Evolutionary conservation across 495 filamentous ascomycete genomes (phyloP).

Genomic region (Hypoxylon lenormandii): DNA sequence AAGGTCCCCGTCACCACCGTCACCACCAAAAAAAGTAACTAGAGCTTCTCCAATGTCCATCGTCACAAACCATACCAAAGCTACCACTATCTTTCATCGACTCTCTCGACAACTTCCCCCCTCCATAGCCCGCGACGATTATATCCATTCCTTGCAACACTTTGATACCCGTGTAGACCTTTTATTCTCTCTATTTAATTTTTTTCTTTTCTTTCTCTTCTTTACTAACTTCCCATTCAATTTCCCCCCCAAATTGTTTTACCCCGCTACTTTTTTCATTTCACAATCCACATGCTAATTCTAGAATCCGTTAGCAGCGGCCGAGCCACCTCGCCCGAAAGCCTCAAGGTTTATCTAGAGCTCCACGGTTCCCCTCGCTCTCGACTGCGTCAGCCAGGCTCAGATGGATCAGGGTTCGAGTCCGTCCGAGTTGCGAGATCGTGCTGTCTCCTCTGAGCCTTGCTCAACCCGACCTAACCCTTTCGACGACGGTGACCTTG

Average conservation of each 20-base stretch:
- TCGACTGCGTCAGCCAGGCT: constrained; percentile 40
- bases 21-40: constrained; percentile 41
- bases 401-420: constrained; percentile 68
- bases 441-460: constrained; percentile 70
- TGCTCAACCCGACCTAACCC: constrained; percentile 69
- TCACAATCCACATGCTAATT: constrained; percentile 54
- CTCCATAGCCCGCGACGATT: constrained; percentile 28
- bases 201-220: constrained; percentile 1
- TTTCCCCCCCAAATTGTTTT: constrained; percentile 28
- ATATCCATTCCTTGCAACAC: constrained; percentile 22
- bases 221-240: background rate
- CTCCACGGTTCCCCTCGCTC: constrained; percentile 44
- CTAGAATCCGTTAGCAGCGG: constrained; percentile 51
- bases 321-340: constrained; percentile 54
- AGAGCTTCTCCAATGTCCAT: constrained; percentile 44
- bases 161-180: constrained; percentile 37
- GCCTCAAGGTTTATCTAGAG: constrained; percentile 52
- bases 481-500: constrained; percentile 66
- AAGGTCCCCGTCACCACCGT: constrained; percentile 32
- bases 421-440: constrained; percentile 65
- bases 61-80: constrained; percentile 34
- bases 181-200: constrained; percentile 2
- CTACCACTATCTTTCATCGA: constrained; percentile 22
- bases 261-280: constrained; percentile 46
- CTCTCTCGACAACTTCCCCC: constrained; percentile 26